phyloP scores from a whole-genome alignment of 225 moss, liverwort and hornwort species.

The Physcomitrellopsis africana region DNA sequence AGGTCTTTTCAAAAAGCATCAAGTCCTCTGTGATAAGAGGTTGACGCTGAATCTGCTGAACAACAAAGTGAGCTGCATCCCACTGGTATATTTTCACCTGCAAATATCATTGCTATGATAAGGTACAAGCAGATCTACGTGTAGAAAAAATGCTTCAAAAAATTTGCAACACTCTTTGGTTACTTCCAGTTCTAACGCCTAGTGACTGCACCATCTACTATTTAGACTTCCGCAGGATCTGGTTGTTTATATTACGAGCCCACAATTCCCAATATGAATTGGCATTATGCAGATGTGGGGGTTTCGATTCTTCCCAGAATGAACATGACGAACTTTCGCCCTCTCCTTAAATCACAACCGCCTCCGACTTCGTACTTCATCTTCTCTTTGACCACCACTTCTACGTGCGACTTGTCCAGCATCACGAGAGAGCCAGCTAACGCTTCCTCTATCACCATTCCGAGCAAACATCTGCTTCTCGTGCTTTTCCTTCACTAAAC shows the following conservation, averaged over 20 bases:
- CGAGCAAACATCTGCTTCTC: constrained; percentile 24
- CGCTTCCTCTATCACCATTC: constrained; percentile 20
- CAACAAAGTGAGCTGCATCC: not conserved
- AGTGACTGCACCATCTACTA: no score
- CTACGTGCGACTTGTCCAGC: constrained; percentile 27
- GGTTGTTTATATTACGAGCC: no score
- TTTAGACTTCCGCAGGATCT: no score
- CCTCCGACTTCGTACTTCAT: constrained; percentile 57
- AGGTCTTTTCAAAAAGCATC: no score
- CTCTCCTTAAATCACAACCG: constrained; percentile 24
- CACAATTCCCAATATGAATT: no score
- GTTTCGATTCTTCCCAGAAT: no score
- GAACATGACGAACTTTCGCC: no score
- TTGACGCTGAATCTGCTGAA: not conserved
- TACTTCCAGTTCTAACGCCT: not conserved
- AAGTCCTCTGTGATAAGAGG: not conserved
- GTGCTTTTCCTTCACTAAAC: constrained; percentile 17
- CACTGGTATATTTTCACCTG: not conserved
- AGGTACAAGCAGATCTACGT: not conserved
- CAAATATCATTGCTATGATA: not conserved
- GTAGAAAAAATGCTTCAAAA: not conserved
- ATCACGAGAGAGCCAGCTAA: constrained; percentile 38
- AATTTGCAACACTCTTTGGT: no score
- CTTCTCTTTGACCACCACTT: constrained; percentile 40
- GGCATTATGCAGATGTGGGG: no score